Evolutionary conservation across 208 protist genomes (phyloP).

Genomic region (Acanthamoeba healyi): DNA sequence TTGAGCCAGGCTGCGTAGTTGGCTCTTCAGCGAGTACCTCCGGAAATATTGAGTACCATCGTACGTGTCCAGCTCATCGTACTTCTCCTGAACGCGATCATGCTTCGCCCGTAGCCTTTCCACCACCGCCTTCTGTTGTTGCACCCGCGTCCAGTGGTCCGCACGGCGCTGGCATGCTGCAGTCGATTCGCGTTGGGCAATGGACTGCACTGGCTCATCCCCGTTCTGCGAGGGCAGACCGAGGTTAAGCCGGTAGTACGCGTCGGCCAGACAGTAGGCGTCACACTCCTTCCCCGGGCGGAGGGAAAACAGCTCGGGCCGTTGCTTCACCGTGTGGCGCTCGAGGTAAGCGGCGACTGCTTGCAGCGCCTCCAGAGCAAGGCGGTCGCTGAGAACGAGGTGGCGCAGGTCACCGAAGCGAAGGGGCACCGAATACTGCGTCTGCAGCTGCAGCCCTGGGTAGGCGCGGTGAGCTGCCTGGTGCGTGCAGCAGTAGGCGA

Average conservation of each 20-base stretch:
- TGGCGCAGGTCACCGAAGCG: background rate
- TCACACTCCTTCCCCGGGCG: background rate
- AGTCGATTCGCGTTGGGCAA: background rate
- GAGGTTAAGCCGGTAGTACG: background rate
- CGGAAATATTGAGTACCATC: no score
- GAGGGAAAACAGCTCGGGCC: background rate
- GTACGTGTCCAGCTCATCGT: no score
- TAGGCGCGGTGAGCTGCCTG: background rate
- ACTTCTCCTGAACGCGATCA: background rate
- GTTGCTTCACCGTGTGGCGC: background rate
- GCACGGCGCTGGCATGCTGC: background rate
- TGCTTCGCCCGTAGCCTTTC: background rate
- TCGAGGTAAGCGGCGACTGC: background rate
- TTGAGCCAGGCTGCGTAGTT: background rate
- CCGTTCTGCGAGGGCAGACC: background rate
- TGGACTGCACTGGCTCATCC: background rate
- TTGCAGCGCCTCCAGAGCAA: background rate
- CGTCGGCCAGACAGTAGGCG: background rate
- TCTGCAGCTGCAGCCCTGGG: background rate
- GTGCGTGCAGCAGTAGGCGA: conserved; percentile 2
- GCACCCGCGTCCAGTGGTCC: background rate
- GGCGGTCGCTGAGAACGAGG: background rate
- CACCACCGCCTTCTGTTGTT: background rate
- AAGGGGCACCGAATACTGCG: background rate
- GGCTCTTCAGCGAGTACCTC: background rate